These are phyloP conservation scores for Coniochaeta hoffmannii DNA, from an alignment of 2,329 filamentous ascomycete species.

Conservation along the genomic window DNA sequence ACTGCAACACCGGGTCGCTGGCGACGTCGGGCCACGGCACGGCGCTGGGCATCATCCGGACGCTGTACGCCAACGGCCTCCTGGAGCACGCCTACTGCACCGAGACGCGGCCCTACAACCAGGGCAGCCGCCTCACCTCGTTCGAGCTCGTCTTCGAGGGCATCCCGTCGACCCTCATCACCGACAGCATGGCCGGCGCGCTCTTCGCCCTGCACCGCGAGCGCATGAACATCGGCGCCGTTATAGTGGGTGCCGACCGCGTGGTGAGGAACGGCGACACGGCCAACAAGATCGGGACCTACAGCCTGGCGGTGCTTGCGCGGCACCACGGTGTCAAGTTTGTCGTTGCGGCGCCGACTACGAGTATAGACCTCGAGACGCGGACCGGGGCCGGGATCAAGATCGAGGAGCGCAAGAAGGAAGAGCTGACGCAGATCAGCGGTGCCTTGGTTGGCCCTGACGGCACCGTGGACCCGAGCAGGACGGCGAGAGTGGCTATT, in stretches of 20 bases:
- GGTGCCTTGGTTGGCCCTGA: conserved; percentile 63
- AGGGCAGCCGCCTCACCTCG: conserved; percentile 87
- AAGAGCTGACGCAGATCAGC: conserved; percentile 78
- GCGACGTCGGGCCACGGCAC: conserved; percentile 98
- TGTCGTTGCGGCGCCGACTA: conserved; percentile 88
- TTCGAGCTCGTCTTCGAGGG: conserved; percentile 94
- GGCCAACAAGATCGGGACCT: conserved; percentile 97
- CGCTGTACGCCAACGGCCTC: conserved; percentile 57
- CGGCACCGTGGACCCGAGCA: conserved; percentile 53
- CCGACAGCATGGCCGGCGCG: conserved; percentile 92
- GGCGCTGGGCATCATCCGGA: conserved; percentile 86
- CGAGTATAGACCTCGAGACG: conserved; percentile 83
- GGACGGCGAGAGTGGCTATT: conserved; percentile 67
- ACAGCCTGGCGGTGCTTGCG: conserved; percentile 84
- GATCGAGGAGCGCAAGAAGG: conserved; percentile 78
- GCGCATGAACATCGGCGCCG: conserved; percentile 65
- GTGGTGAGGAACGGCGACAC: conserved; percentile 97
- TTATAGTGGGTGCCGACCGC: conserved; percentile 90
- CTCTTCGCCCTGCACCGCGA: conserved; percentile 61
- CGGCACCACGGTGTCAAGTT: conserved; percentile 86
- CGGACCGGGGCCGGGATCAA: conserved; percentile 70
- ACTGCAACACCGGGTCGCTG: conserved; percentile 96
- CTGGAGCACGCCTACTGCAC: conserved; percentile 89
- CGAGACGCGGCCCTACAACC: conserved; percentile 95
- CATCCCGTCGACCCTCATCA: conserved; percentile 86